Evolutionary conservation across 805 yeast genomes (phyloP).

Genomic region (Starmerella geochares): DNA sequence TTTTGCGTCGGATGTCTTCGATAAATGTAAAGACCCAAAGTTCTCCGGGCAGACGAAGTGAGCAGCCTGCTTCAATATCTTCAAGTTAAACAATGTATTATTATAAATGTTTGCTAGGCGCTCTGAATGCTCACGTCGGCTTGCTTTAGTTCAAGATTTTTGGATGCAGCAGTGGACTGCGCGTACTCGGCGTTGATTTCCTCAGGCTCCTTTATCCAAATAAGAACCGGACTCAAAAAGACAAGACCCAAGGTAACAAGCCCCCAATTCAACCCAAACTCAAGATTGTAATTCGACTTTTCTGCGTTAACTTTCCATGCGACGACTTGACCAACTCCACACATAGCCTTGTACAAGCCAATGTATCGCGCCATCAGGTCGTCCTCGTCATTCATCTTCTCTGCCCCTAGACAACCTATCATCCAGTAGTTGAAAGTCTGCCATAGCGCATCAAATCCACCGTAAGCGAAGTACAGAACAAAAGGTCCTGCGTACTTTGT

Average conservation of each 20-base stretch:
- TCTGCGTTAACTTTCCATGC: constrained; percentile 49
- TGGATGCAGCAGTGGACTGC: too few species aligned
- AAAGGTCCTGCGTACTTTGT: constrained; percentile 47
- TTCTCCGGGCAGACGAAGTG: too few species aligned
- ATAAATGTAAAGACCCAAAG: too few species aligned
- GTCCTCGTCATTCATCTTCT: constrained; percentile 32
- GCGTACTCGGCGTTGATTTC: neutral
- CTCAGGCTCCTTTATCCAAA: constrained; percentile 12
- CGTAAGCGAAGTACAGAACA: constrained; percentile 54
- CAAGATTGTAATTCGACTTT: constrained; percentile 31
- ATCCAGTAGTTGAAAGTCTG: constrained; percentile 49
- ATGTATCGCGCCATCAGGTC: constrained; percentile 43
- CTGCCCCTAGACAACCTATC: constrained; percentile 50
- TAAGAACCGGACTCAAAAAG: constrained; percentile 23
- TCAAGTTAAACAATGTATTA: too few species aligned
- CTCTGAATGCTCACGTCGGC: too few species aligned
- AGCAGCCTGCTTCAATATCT: too few species aligned
- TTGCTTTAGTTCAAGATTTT: neutral
- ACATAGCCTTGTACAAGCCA: constrained; percentile 53
- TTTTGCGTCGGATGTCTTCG: too few species aligned
- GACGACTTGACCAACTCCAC: constrained; percentile 53
- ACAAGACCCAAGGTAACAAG: constrained; percentile 40
- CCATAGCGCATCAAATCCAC: constrained; percentile 48
- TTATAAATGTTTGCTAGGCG: too few species aligned
- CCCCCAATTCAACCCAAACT: constrained; percentile 46